A percentile compares a stretch with the other conserved stretches of the same genome.
Conservation (phyloP, 2,329 filamentous ascomycete species). For the Alternaria gaisen region DNA sequence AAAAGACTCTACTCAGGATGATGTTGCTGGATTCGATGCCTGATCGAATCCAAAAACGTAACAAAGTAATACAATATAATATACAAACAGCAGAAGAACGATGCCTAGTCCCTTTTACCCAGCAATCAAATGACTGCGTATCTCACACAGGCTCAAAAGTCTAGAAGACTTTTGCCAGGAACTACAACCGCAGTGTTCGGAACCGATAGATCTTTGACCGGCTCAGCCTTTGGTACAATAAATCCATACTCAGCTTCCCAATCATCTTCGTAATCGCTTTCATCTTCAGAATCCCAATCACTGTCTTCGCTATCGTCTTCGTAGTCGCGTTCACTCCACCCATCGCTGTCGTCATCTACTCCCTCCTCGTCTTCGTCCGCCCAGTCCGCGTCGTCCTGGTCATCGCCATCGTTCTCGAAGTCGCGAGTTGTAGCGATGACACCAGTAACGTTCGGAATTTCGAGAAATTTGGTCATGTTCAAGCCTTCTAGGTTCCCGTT, state of each 20-base stretch:
- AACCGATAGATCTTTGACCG: neutral
- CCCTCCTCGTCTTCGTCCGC: slow-evolving; percentile 1
- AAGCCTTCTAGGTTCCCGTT: slow-evolving; percentile 2
- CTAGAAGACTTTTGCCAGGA: slow-evolving; percentile 7
- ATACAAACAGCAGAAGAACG: neutral
- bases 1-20: neutral
- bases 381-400: slow-evolving; percentile 8
- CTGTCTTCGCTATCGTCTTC: slow-evolving; percentile 16
- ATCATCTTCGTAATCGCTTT: slow-evolving; percentile 19
- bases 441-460: neutral
- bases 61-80: neutral
- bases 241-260: slow-evolving; percentile 19
- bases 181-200: slow-evolving; percentile 2
- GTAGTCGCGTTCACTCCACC: slow-evolving; percentile 16
- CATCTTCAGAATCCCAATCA: slow-evolving; percentile 18
- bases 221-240: neutral
- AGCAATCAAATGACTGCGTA: neutral
- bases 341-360: neutral
- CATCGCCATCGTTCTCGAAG: slow-evolving; percentile 12
- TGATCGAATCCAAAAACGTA: neutral
- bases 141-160: neutral
- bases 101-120: neutral
- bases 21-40: neutral
- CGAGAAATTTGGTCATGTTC: neutral
- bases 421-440: slow-evolving; percentile 4